phyloP scores from a whole-genome alignment of 805 yeast species.

The Suhomyces tanzawaensis region DNA sequence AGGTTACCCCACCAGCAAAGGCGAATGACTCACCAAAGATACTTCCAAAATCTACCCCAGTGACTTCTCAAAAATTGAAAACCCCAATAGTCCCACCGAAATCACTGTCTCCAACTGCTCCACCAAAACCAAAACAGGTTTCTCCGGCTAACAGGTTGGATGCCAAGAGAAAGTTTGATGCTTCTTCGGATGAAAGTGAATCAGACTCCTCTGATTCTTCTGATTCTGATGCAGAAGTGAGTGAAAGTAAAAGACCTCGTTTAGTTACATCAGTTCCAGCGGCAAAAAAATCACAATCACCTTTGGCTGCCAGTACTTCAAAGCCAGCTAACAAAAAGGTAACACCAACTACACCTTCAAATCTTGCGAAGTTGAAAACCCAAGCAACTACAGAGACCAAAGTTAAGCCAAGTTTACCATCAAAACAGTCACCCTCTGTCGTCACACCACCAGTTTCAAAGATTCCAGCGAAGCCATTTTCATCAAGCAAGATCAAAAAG shows the following conservation, averaged over 20 bases:
- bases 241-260: constrained; percentile 20
- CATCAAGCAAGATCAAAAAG: constrained; percentile 14
- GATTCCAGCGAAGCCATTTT: neutral
- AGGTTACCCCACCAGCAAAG: no score
- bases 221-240: constrained; percentile 15
- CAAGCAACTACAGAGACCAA: neutral
- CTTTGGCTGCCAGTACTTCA: neutral
- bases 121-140: neutral
- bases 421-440: neutral
- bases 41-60: no score
- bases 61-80: no score
- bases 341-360: neutral
- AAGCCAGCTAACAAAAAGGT: neutral
- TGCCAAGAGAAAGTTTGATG: constrained; percentile 12
- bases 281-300: constrained; percentile 7
- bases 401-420: neutral
- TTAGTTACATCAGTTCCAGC: constrained; percentile 12
- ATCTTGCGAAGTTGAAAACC: neutral
- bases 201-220: constrained; percentile 15
- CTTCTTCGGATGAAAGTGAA: constrained; percentile 18
- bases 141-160: neutral
- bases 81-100: no score
- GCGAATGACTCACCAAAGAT: no score
- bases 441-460: neutral
- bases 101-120: neutral